Evolutionary conservation across 2,329 filamentous ascomycete species (phyloP).

Genomic region (Hypoxylon sp.): DNA sequence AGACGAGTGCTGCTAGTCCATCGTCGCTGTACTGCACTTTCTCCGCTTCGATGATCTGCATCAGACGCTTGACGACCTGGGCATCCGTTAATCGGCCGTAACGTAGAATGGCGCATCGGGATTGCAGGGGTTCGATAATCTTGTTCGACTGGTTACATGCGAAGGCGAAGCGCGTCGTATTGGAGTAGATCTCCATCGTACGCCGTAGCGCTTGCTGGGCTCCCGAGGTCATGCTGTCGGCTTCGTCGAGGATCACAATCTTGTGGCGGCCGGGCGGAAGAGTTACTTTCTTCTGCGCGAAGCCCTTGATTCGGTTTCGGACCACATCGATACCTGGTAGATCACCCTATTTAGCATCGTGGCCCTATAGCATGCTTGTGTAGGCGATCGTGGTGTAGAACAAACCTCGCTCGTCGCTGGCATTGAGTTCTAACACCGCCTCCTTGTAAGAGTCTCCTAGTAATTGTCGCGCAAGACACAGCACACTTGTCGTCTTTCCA

Average conservation of each 20-base stretch:
- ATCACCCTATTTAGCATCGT: conserved; percentile 17
- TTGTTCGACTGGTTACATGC: conserved; percentile 99
- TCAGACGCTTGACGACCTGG: conserved; percentile 89
- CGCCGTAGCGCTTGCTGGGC: conserved; percentile 94
- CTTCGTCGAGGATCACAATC: conserved; percentile 96
- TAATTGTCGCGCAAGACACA: conserved; percentile 92
- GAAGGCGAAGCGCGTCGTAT: conserved; percentile 96
- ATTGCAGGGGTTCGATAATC: conserved; percentile 99
- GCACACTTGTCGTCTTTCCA: conserved; percentile 95
- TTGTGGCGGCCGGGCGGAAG: conserved; percentile 92
- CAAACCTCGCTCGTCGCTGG: conserved; percentile 89
- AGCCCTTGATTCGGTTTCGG: conserved; percentile 96
- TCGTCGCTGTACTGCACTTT: conserved; percentile 93
- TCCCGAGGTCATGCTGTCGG: conserved; percentile 97
- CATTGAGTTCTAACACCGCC: conserved; percentile 95
- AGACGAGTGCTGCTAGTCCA: conserved; percentile 94
- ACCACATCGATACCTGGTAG: conserved; percentile 91
- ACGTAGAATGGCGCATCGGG: conserved; percentile 93
- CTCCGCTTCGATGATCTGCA: conserved; percentile 95
- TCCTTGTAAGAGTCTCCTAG: conserved; percentile 97
- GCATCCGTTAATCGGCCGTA: conserved; percentile 93
- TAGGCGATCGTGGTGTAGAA: background rate
- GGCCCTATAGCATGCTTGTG: no score
- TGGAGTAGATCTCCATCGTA: conserved; percentile 99
- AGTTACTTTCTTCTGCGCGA: conserved; percentile 99